These are phyloP conservation scores for Pseudocercospora macadamiae DNA, from an alignment of 2,329 filamentous ascomycete genomes.

Conservation along the genomic window DNA sequence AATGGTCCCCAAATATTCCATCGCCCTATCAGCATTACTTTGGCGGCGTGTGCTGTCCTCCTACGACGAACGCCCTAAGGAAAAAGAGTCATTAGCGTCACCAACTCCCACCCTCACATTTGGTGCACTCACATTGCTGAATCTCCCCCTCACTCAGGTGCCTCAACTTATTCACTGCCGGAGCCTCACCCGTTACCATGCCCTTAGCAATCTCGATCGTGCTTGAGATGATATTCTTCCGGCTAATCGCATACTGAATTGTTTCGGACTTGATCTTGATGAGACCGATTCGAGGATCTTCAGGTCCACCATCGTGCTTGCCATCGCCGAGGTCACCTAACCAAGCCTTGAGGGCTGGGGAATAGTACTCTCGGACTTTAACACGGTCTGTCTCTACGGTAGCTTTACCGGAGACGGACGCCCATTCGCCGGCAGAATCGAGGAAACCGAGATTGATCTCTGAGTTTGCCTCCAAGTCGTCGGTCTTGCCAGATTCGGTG, in stretches of 20 bases:
- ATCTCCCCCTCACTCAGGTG: constrained; percentile 71
- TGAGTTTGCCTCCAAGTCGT: constrained; percentile 72
- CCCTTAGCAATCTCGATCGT: constrained; percentile 76
- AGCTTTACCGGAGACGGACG: constrained; percentile 76
- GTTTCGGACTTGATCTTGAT: constrained; percentile 76
- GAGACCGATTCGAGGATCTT: constrained; percentile 79
- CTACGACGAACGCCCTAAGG: constrained; percentile 3
- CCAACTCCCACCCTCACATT: neutral
- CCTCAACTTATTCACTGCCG: constrained; percentile 74
- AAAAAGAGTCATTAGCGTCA: neutral
- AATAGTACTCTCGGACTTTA: constrained; percentile 75
- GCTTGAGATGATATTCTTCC: constrained; percentile 65
- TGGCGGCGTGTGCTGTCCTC: neutral
- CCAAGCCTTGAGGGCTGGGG: constrained; percentile 75
- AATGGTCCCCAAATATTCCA: neutral
- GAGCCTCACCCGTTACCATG: constrained; percentile 69
- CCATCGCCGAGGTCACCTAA: constrained; percentile 83
- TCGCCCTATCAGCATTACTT: neutral
- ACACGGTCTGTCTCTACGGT: constrained; percentile 69
- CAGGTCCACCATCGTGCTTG: constrained; percentile 76
- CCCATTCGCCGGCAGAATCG: constrained; percentile 73
- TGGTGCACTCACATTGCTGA: constrained; percentile 53
- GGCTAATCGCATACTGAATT: constrained; percentile 68
- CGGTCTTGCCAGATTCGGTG: constrained; percentile 84
- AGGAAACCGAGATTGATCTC: constrained; percentile 83